Base-by-base conservation (phyloP, 75 land plant species). In the Pseudotsuga menziesii region DNA sequence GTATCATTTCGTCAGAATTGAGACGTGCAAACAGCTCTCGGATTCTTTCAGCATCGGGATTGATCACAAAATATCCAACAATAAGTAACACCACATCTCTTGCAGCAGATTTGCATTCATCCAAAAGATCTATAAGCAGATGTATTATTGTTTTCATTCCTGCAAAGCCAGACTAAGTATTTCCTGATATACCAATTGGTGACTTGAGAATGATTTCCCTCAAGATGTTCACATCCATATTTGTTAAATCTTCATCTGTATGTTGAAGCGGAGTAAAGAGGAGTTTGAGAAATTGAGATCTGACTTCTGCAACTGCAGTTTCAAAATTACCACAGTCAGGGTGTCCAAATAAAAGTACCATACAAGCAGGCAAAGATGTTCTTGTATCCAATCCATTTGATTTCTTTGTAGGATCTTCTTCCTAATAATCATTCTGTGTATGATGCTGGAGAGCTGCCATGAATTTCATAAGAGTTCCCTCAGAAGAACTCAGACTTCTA, bases 21-120 rank as follows among this genome's bases (percentile, higher is more conserved):
- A 90, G 83, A 4, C 85, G 84, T 58, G 81, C 75, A 17, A 91
- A 80, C 54, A 94, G 78, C 81, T 88, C 87, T 69, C 83, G 41
- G 44, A 91, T 61, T 62, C 84, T 87, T 57, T 80, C 79, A 73
- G 79, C 76, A 74, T 86, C 78, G 27, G 86, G 82, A 72, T 81
- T 83, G 64, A 85, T 71, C 35, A 82, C 82, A 77, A 91, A 89
- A 78, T 86, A 94, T 77, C 89, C 94, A 76, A 94, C 94, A 69
- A 86, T 61, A 57, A 94, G 85, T 22, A 76, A 66, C 64, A 88
- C 90, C 61, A 82, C 89, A 64, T 94, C 94, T 75, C 84, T 86
- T 58, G 94, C 87, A 15, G 90, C 35, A 17, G 82, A 74, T 74
- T 94, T 92, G 3, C 81, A 83, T 80, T 87, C 85, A 86, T 91